These are phyloP conservation scores for Leptographium wingfieldii DNA, from an alignment of 2,329 filamentous ascomycete species.

Conservation along the genomic window DNA sequence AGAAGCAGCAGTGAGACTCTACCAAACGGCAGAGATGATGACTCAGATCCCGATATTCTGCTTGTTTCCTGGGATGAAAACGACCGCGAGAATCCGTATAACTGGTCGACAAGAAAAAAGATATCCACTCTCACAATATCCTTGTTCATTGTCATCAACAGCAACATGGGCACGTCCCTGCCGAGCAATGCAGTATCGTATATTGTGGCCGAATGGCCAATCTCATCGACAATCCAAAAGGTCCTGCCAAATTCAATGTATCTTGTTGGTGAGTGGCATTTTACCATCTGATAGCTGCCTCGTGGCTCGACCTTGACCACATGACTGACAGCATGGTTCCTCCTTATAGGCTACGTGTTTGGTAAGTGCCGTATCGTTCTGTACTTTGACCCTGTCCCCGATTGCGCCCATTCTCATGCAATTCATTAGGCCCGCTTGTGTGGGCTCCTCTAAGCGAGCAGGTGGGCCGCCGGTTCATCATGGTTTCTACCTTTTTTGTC, in stretches of 20 bases:
- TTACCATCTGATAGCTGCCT: too few relatives aligned
- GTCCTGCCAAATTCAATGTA: constrained; percentile 43
- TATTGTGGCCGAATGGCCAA: constrained; percentile 43
- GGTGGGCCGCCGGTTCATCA: constrained; percentile 28
- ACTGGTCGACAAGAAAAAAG: constrained; percentile 40
- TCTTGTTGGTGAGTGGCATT: constrained; percentile 39
- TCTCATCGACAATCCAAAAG: constrained; percentile 32
- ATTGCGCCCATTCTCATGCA: too few relatives aligned
- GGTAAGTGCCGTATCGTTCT: too few relatives aligned
- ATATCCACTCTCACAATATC: constrained; percentile 38
- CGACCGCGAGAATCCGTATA: constrained; percentile 40
- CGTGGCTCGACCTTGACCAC: too few relatives aligned
- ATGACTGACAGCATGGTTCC: too few relatives aligned
- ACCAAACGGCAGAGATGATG: constrained; percentile 9
- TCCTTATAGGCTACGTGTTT: constrained; percentile 2
- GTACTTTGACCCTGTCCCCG: too few relatives aligned
- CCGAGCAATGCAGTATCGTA: constrained; percentile 49
- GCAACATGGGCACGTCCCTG: constrained; percentile 52
- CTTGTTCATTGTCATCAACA: constrained; percentile 51
- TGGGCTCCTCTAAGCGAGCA: constrained; percentile 57
- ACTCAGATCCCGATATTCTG: constrained; percentile 14
- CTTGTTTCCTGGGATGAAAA: constrained; percentile 33
- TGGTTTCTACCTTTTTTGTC: constrained; percentile 31
- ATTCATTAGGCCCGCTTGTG: constrained; percentile 32
- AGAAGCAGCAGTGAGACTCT: too few relatives aligned